Percentiles rank a stretch among this genome's conserved stretches.
phyloP scores from a whole-genome alignment of 306 rosid genomes.

The Quercus agrifolia region DNA sequence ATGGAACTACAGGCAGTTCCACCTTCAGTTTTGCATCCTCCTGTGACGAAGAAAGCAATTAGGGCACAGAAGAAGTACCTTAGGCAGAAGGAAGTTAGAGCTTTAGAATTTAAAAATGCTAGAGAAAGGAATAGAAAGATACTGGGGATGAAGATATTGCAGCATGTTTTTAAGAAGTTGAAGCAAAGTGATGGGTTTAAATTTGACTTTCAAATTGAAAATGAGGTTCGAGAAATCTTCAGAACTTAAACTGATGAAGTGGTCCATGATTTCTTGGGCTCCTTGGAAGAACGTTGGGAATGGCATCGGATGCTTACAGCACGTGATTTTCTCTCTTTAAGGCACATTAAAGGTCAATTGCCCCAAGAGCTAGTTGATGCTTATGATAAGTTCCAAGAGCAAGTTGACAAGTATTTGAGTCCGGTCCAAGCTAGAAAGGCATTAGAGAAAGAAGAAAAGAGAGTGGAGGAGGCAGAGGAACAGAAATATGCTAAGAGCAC shows the following conservation, averaged over 20 bases:
- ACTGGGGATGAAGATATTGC: too few relatives aligned
- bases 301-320: conserved; percentile 64
- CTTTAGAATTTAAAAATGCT: too few relatives aligned
- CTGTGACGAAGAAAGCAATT: too few relatives aligned
- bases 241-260: conserved; percentile 65
- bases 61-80: too few relatives aligned
- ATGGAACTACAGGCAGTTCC: too few relatives aligned
- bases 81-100: too few relatives aligned
- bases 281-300: conserved; percentile 63
- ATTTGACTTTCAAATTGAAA: too few relatives aligned
- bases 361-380: conserved; percentile 72
- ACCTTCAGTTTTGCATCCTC: too few relatives aligned
- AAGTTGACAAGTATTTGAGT: conserved; percentile 70
- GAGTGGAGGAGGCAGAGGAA: conserved; percentile 55
- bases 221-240: too few relatives aligned
- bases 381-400: conserved; percentile 78
- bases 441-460: conserved; percentile 63
- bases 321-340: conserved; percentile 68
- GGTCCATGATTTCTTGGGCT: conserved; percentile 51
- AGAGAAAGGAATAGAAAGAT: too few relatives aligned
- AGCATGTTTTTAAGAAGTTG: too few relatives aligned
- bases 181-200: too few relatives aligned
- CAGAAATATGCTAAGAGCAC: conserved; percentile 58
- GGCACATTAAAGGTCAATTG: conserved; percentile 66
- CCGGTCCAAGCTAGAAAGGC: conserved; percentile 51